Base-by-base conservation (phyloP, 352 stramenopile species). In the Phytopythium ostracodes region DNA sequence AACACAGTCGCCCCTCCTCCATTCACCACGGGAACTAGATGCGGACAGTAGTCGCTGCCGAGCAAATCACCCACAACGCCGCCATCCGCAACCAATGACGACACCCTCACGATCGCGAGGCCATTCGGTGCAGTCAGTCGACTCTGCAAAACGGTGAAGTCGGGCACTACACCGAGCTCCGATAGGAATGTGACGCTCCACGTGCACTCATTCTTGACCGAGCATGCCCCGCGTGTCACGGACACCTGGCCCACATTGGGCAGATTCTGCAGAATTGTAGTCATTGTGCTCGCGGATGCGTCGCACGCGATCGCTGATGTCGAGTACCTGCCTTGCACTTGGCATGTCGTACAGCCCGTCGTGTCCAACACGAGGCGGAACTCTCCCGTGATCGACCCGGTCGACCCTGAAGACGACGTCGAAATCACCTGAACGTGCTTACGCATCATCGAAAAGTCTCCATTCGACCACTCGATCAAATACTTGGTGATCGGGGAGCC, bases 401-500 rank as follows among this genome's bases (percentile, higher is more conserved):
- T 54, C 7, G 60, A 65, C 9, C 65, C 64, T 0, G 77, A 76
- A 11, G 78, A 85, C 0, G 68, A 47, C 2, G 86, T 94, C 11
- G 61, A 62, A 50, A 98, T 70, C 12, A 75, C 75, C 52, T 96
- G 86, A 0, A 94, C 74, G 25, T 92, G 76, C 7, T 68, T 53
- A 1, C 76, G 51, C 50, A 86, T 95, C 15, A 62, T 70, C 0
- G 75, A 61, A 66, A 92, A 99, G 42, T 87, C 75, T 4, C 69
- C 70, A n/a, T 88, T 81, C 17, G 77, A 91, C 94, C 95, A 99
- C 60, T 99, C 96, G 11, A 99, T 77, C 11, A 98, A 69, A 64
- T 98, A 99, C 53, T 88, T 80, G 1, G 81, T 82, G 42, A 98
- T 75, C 4, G 60, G 29, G 8, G 84, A 84, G 12, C 96, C 96